Evolutionary conservation across 345 rosid genomes (phyloP).

Genomic region (Populus deltoides): DNA sequence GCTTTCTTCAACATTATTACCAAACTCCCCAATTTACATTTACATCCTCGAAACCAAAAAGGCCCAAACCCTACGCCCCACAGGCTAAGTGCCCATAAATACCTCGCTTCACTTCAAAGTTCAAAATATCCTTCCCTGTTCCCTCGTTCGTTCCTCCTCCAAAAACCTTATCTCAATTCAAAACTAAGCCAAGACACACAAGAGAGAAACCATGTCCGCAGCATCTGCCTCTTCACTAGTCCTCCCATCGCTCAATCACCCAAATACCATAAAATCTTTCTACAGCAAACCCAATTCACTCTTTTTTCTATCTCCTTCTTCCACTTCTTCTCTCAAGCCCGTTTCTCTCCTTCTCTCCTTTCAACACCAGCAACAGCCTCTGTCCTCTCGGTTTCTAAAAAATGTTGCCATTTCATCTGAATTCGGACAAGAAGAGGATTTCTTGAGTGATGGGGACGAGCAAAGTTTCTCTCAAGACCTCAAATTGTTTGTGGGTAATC

Average conservation of each 20-base stretch:
- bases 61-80: background rate
- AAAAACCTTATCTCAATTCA: slow-evolving; percentile 11
- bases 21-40: no score
- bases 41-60: background rate
- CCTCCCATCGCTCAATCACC: slow-evolving; percentile 56
- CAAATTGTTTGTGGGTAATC: slow-evolving; percentile 91
- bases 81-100: background rate
- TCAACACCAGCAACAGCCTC: background rate
- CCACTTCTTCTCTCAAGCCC: slow-evolving; percentile 39
- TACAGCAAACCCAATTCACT: slow-evolving; percentile 30
- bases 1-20: background rate
- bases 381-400: slow-evolving; percentile 46
- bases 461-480: slow-evolving; percentile 65
- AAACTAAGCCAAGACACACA: background rate
- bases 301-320: slow-evolving; percentile 27
- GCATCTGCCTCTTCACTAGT: slow-evolving; percentile 59
- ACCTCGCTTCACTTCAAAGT: background rate
- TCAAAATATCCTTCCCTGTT: background rate
- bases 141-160: slow-evolving; percentile 3
- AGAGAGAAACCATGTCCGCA: slow-evolving; percentile 47
- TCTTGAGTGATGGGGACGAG: slow-evolving; percentile 39
- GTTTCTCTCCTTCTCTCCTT: slow-evolving; percentile 24
- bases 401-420: slow-evolving; percentile 65
- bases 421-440: slow-evolving; percentile 60
- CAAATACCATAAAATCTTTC: slow-evolving; percentile 39